phyloP scores from a whole-genome alignment of 1,284 basidiomycete genomes.

The Earliella scabrosa region DNA sequence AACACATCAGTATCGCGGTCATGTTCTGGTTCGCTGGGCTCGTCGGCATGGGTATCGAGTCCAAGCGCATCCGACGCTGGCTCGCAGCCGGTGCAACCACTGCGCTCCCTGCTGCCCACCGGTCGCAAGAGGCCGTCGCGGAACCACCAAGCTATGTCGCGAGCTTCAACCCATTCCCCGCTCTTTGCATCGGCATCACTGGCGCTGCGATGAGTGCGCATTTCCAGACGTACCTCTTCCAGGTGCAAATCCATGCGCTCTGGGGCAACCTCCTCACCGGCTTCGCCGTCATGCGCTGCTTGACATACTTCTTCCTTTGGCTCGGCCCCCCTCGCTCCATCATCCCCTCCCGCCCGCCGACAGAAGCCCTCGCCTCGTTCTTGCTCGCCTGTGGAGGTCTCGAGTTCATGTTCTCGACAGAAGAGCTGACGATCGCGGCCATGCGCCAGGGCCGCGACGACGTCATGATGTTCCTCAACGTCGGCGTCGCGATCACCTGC shows the following conservation, averaged over 20 bases:
- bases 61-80: conserved; percentile 72
- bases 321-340: conserved; percentile 76
- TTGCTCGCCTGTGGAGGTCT: conserved; percentile 89
- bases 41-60: conserved; percentile 90
- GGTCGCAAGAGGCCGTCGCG: conserved; percentile 46
- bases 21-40: conserved; percentile 98
- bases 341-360: conserved; percentile 92
- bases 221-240: conserved; percentile 87
- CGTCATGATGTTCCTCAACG: conserved; percentile 87
- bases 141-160: conserved; percentile 77
- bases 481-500: conserved; percentile 83
- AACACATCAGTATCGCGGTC: conserved; percentile 94
- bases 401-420: conserved; percentile 90
- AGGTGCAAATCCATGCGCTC: conserved; percentile 87
- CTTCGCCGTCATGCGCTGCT: conserved; percentile 76
- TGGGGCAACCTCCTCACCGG: conserved; percentile 94
- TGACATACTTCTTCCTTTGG: conserved; percentile 97
- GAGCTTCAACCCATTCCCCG: conserved; percentile 95
- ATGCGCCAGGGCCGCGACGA: conserved; percentile 92
- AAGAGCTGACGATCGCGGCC: conserved; percentile 89
- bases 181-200: conserved; percentile 91
- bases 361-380: conserved; percentile 89
- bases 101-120: conserved; percentile 42
- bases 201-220: conserved; percentile 97
- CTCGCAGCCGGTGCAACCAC: conserved; percentile 60